Evolutionary conservation across 2,329 filamentous ascomycete genomes (phyloP).

Genomic region (Cadophora luteo-olivacea): DNA sequence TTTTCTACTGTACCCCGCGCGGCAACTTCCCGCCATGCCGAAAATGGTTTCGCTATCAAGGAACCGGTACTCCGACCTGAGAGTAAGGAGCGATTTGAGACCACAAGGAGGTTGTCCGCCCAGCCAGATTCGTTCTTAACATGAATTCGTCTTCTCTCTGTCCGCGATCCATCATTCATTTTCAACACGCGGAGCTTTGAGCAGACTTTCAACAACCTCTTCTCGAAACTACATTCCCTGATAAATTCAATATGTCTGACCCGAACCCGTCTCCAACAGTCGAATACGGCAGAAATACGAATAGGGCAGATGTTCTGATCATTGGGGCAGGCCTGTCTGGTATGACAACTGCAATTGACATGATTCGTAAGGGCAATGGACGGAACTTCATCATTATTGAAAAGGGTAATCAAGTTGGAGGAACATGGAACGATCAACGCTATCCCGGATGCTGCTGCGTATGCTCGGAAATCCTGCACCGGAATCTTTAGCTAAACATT

Average conservation of each 20-base stretch:
- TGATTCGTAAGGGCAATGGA: constrained; percentile 52
- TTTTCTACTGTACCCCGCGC: background rate
- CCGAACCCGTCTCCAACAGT: constrained; percentile 25
- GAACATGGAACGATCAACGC: constrained; percentile 60
- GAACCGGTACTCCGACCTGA: background rate
- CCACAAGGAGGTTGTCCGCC: background rate
- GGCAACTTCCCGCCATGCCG: background rate
- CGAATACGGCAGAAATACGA: constrained; percentile 35
- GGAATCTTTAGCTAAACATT: constrained; percentile 2
- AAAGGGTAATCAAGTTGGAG: constrained; percentile 50
- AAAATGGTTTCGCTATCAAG: background rate
- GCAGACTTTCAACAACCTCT: background rate
- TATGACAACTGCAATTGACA: constrained; percentile 50
- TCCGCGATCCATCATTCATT: background rate
- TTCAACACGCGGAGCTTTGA: background rate
- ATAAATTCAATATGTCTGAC: constrained; percentile 24
- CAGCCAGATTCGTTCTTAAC: background rate
- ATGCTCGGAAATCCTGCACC: constrained; percentile 39
- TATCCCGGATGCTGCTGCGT: constrained; percentile 64
- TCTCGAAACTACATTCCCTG: background rate
- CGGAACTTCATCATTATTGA: constrained; percentile 52
- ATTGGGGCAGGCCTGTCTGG: constrained; percentile 51
- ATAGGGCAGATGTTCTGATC: constrained; percentile 44
- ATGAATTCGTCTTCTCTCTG: too few species aligned
- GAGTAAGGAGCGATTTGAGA: background rate